phyloP scores from a whole-genome alignment of 140 eudicot genomes.

The Anethum foeniculum region DNA sequence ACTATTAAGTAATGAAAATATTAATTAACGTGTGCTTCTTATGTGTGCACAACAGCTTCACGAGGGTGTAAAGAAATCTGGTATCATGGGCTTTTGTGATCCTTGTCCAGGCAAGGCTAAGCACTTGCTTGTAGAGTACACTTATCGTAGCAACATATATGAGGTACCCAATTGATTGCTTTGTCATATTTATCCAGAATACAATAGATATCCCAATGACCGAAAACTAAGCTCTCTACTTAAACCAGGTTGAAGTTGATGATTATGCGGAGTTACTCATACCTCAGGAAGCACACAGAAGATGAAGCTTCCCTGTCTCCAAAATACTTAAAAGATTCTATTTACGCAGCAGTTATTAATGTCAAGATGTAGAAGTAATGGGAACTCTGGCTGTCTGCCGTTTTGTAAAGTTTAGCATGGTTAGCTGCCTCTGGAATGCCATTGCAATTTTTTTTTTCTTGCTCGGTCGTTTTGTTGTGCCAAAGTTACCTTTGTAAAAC shows the following conservation, averaged over 20 bases:
- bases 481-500: too few relatives aligned
- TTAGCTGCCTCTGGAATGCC: neutral
- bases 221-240: neutral
- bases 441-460: neutral
- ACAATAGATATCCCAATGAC: neutral
- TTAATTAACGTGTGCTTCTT: neutral
- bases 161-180: slow-evolving; percentile 32
- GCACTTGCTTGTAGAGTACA: slow-evolving; percentile 53
- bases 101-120: slow-evolving; percentile 94
- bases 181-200: neutral
- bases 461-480: neutral
- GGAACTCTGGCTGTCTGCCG: neutral
- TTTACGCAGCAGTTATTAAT: neutral
- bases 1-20: neutral
- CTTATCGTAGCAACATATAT: slow-evolving; percentile 37
- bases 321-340: neutral
- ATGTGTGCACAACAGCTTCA: slow-evolving; percentile 52
- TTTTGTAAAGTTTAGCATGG: neutral
- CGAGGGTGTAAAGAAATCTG: slow-evolving; percentile 89
- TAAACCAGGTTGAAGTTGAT: slow-evolving; percentile 56
- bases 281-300: slow-evolving; percentile 67
- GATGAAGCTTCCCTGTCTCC: slow-evolving; percentile 10
- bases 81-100: slow-evolving; percentile 97
- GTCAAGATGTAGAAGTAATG: neutral
- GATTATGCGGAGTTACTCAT: slow-evolving; percentile 63